Conservation (phyloP, 2,329 filamentous ascomycete genomes). For the Hypoxylon sp. region DNA sequence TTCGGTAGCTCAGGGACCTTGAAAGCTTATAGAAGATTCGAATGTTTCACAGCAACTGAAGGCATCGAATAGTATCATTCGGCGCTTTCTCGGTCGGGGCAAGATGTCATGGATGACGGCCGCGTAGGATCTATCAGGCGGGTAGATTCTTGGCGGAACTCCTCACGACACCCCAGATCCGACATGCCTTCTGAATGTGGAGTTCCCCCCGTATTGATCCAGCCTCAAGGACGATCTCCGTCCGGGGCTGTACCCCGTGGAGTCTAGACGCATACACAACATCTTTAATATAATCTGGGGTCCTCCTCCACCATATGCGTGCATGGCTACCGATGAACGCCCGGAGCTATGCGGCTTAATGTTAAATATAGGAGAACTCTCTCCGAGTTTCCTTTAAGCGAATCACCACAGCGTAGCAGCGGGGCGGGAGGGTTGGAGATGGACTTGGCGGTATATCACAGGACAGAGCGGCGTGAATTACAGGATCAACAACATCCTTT, state of each 20-base stretch:
- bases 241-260: slow-evolving; percentile 21
- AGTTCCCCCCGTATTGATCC: slow-evolving; percentile 31
- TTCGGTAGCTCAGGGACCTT: slow-evolving; percentile 2
- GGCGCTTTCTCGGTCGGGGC: slow-evolving; percentile 39
- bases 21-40: background rate
- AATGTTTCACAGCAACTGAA: slow-evolving; percentile 8
- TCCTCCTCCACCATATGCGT: slow-evolving; percentile 11
- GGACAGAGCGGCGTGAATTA: slow-evolving; percentile 15
- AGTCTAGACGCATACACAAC: slow-evolving; percentile 27
- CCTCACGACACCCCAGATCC: slow-evolving; percentile 29
- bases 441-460: slow-evolving; percentile 35
- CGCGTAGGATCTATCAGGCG: slow-evolving; percentile 18
- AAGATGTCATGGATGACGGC: slow-evolving; percentile 7
- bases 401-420: slow-evolving; percentile 24
- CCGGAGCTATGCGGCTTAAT: slow-evolving; percentile 39
- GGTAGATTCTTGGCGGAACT: slow-evolving; percentile 22
- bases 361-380: slow-evolving; percentile 19
- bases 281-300: slow-evolving; percentile 36
- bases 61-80: slow-evolving; percentile 31
- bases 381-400: slow-evolving; percentile 17
- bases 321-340: slow-evolving; percentile 39
- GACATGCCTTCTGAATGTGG: slow-evolving; percentile 23
- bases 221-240: slow-evolving; percentile 24
- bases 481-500: slow-evolving; percentile 13
- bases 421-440: slow-evolving; percentile 15